Conservation (phyloP, 306 rosid species). For the Datisca glomerata region DNA sequence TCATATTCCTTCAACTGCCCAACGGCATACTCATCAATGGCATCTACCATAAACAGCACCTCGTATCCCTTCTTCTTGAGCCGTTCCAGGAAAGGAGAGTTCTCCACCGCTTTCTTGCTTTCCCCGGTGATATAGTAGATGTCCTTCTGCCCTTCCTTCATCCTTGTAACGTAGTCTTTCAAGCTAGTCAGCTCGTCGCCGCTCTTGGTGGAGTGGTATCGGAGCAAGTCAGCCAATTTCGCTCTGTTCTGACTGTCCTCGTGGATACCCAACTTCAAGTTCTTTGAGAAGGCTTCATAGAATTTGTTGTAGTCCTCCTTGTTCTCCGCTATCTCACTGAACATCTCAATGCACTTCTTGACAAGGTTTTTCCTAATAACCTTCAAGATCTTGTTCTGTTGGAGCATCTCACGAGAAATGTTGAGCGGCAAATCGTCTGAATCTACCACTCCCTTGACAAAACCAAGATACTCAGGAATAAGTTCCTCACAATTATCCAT, state of each 20-base stretch:
- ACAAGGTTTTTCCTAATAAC: slow-evolving; percentile 60
- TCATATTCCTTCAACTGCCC: slow-evolving; percentile 59
- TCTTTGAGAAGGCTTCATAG: slow-evolving; percentile 60
- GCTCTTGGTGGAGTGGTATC: slow-evolving; percentile 55
- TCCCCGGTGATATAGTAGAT: slow-evolving; percentile 65
- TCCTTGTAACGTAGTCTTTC: slow-evolving; percentile 54
- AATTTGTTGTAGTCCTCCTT: slow-evolving; percentile 53
- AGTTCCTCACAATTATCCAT: too few species aligned
- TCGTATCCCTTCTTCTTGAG: slow-evolving; percentile 59
- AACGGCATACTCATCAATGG: slow-evolving; percentile 58
- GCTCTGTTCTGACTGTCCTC: slow-evolving; percentile 68
- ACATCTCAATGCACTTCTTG: slow-evolving; percentile 73
- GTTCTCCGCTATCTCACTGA: slow-evolving; percentile 63
- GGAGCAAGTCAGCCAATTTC: slow-evolving; percentile 49
- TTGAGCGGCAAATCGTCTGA: slow-evolving; percentile 69
- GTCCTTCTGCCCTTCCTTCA: slow-evolving; percentile 68
- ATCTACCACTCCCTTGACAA: slow-evolving; percentile 64
- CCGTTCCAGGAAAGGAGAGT: slow-evolving; percentile 60
- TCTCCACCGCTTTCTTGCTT: slow-evolving; percentile 61
- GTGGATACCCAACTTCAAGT: slow-evolving; percentile 52
- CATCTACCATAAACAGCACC: slow-evolving; percentile 61
- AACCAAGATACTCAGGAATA: slow-evolving; percentile 61
- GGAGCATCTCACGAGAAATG: slow-evolving; percentile 61
- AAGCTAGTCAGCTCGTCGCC: slow-evolving; percentile 74
- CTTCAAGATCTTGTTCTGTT: slow-evolving; percentile 61